These are phyloP conservation scores for Linum usitatissimum DNA, from an alignment of 345 rosid genomes.

Conservation along the genomic window DNA sequence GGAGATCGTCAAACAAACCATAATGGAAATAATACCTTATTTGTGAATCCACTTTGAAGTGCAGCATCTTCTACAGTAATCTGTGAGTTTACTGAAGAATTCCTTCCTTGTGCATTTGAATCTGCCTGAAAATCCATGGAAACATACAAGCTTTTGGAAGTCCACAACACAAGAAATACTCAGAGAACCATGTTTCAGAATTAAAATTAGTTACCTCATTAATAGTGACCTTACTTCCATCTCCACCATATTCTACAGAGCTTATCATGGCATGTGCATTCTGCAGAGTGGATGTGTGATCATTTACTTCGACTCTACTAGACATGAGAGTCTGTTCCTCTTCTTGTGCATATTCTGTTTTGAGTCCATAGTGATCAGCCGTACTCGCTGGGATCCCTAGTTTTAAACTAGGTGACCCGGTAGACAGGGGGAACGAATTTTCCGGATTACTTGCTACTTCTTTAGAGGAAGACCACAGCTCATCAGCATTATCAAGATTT, in stretches of 20 bases:
- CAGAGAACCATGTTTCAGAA: background rate
- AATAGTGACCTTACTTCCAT: conserved; percentile 16
- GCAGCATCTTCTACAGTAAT: conserved; percentile 17
- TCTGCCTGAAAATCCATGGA: conserved; percentile 22
- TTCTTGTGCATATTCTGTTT: conserved; percentile 41
- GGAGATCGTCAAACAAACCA: background rate
- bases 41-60: conserved; percentile 15
- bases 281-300: conserved; percentile 29
- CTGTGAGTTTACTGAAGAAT: conserved; percentile 16
- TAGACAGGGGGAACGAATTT: conserved; percentile 35
- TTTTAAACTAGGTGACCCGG: conserved; percentile 39
- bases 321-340: conserved; percentile 33
- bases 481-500: conserved; percentile 53
- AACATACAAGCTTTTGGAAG: background rate
- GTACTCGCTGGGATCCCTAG: conserved; percentile 28
- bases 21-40: conserved; percentile 24
- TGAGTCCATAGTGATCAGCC: conserved; percentile 27
- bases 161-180: conserved; percentile 9
- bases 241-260: conserved; percentile 27
- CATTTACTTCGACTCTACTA: conserved; percentile 30
- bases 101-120: conserved; percentile 19
- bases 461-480: conserved; percentile 69
- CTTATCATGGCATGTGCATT: conserved; percentile 17
- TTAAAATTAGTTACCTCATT: conserved; percentile 41
- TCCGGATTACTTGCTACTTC: conserved; percentile 39